These are phyloP conservation scores for Claviceps maximensis DNA, from an alignment of 2,329 filamentous ascomycete genomes.

Conservation along the genomic window DNA sequence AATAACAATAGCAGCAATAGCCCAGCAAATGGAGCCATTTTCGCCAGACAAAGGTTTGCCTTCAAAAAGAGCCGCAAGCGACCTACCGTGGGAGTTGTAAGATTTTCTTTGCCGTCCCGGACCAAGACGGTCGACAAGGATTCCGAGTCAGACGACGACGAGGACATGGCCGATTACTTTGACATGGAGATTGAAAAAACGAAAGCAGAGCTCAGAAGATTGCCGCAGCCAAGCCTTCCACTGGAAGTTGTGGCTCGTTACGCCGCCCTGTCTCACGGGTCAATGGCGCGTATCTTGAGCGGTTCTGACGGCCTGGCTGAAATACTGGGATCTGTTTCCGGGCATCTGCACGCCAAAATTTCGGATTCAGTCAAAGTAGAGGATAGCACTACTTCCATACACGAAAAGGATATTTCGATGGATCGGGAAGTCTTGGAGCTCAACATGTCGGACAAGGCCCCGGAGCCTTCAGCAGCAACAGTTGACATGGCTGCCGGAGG, in stretches of 20 bases:
- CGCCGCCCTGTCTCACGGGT: slow-evolving; percentile 33
- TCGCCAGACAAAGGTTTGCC: background rate
- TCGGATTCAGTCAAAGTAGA: background rate
- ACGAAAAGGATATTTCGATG: background rate
- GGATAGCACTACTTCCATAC: background rate
- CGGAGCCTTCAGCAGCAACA: background rate
- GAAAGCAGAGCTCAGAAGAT: slow-evolving; percentile 33
- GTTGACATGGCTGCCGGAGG: background rate
- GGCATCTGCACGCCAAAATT: slow-evolving; percentile 6
- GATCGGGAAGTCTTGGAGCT: background rate
- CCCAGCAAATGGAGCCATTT: background rate
- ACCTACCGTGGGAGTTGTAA: slow-evolving; percentile 20
- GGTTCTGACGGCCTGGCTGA: slow-evolving; percentile 30
- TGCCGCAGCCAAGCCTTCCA: slow-evolving; percentile 27
- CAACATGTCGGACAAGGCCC: background rate
- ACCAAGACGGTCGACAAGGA: slow-evolving; percentile 18
- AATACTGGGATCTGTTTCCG: slow-evolving; percentile 25
- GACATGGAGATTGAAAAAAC: slow-evolving; percentile 38
- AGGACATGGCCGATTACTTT: slow-evolving; percentile 45
- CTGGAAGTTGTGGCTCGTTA: slow-evolving; percentile 32
- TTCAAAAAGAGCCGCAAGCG: slow-evolving; percentile 15
- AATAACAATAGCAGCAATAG: background rate
- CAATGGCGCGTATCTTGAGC: slow-evolving; percentile 32
- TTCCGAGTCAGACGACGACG: slow-evolving; percentile 42
- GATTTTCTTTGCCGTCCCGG: slow-evolving; percentile 28